Base-by-base conservation (phyloP, 2,329 filamentous ascomycete genomes). In the Lomentospora prolificans region DNA sequence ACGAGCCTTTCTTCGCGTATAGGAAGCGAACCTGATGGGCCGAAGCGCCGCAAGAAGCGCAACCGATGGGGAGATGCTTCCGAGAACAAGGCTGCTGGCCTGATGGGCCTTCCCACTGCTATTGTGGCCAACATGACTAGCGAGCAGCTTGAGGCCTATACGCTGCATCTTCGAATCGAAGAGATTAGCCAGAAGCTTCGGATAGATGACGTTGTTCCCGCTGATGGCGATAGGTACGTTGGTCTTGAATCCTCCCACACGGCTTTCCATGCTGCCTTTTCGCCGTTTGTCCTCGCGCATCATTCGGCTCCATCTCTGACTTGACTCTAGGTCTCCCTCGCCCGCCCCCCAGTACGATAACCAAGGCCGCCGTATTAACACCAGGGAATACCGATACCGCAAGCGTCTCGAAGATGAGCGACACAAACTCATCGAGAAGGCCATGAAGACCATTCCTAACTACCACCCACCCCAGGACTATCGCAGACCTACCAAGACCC, bases 371-470 rank as follows among this genome's bases (percentile, higher is more conserved):
- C 94, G 94, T 90, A 90, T 97, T 75, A 99, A 99, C 74, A 99
- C 95, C 57, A 85, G 95, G 73, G 95, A 99, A 77, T 96, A 92
- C 75, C 90, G 94, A 66, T 99, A 99, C 76, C 87, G 92, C 70
- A 99, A 97, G 81, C 86, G 87, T 61, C 88, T 99, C 61, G 94
- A 99, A 75, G 94, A 99, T 70, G 94, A 99, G 76, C 91, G 94
- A 62, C 94, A 99, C 77, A 97, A 97, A 74, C 81, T 97, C 65
- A 89, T 99, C 69, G 94, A 99, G 70, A 96, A 95, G 79, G 94
- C 94, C 65, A 96, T 97, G 89, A 97, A 97, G 79, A 90, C 89
- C 68, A 97, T 99, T 72, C 92, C 94, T 77, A 96, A 96, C 83
- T 99, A 99, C 72, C 90, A 97, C 70, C 94, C 94, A 66, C 94